phyloP scores from a whole-genome alignment of 2,329 filamentous ascomycete species.

The Ambrosiella beaveri region DNA sequence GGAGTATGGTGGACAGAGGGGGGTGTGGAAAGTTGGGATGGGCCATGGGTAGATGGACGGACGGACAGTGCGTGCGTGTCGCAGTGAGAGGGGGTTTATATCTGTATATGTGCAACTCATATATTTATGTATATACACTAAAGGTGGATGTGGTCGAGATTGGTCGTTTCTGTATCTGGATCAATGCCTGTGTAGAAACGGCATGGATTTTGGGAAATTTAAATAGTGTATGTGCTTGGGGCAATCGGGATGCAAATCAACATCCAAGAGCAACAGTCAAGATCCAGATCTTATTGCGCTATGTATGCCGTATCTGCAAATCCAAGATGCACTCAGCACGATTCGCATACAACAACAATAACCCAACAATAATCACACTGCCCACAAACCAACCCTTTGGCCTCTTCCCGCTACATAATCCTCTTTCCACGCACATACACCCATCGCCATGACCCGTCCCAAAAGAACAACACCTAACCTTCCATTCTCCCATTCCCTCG shows the following conservation, averaged over 20 bases:
- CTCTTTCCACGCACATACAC: not conserved
- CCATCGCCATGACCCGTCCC: not conserved
- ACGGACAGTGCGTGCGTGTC: conserved; percentile 1
- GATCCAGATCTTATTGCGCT: no score
- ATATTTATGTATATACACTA: not conserved
- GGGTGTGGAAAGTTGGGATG: not conserved
- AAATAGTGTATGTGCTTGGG: no score
- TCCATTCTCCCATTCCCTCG: not conserved
- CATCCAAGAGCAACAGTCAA: no score
- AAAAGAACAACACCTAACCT: not conserved
- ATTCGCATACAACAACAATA: not conserved
- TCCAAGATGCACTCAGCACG: no score
- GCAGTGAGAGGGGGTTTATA: not conserved
- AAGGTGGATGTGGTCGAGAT: no score
- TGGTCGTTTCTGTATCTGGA: no score
- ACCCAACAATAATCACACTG: not conserved
- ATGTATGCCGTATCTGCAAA: no score
- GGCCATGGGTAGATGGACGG: not conserved
- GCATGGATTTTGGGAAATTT: no score
- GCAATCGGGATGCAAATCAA: no score
- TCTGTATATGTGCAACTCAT: not conserved
- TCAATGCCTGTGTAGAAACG: no score
- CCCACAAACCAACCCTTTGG: not conserved
- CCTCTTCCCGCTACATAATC: not conserved
- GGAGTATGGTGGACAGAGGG: not conserved